Conservation (phyloP, 139 green algal genomes). For the Astrephomene gubernaculifera region DNA sequence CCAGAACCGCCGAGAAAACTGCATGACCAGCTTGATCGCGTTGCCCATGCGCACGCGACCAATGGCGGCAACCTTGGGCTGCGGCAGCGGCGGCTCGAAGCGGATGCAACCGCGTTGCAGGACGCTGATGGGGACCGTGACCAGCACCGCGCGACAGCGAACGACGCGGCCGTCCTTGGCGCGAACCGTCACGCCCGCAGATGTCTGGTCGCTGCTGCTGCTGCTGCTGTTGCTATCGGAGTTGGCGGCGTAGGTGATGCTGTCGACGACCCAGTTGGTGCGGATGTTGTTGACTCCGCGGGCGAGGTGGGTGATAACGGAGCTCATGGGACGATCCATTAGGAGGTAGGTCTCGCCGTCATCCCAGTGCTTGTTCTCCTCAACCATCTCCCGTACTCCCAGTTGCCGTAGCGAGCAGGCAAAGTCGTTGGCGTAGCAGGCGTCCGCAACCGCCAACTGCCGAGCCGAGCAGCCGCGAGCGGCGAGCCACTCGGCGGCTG, state of each 20-base stretch:
- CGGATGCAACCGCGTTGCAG: constrained; percentile 45
- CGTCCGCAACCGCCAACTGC: constrained; percentile 71
- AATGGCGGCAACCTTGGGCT: constrained; percentile 68
- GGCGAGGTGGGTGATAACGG: constrained; percentile 64
- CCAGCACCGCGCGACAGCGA: constrained; percentile 49
- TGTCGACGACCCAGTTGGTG: constrained; percentile 59
- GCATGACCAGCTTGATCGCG: constrained; percentile 65
- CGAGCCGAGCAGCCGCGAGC: constrained; percentile 51
- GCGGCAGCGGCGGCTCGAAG: constrained; percentile 79
- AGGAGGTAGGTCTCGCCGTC: constrained; percentile 88
- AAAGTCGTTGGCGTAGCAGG: constrained; percentile 92
- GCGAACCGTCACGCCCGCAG: background rate
- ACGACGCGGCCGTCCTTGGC: constrained; percentile 28
- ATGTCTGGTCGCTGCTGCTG: too few species aligned
- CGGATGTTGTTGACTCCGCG: constrained; percentile 40
- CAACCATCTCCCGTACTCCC: constrained; percentile 81
- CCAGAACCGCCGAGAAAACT: constrained; percentile 72
- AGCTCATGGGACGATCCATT: constrained; percentile 70
- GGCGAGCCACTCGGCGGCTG: constrained; percentile 67
- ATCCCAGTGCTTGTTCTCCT: constrained; percentile 75
- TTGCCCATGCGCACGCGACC: constrained; percentile 70
- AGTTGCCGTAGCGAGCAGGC: constrained; percentile 73
- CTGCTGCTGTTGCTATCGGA: background rate
- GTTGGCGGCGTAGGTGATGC: constrained; percentile 52
- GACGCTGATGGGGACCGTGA: constrained; percentile 68